A percentile compares a stretch with the other conserved stretches of the same genome.
Conservation (phyloP, 2,329 filamentous ascomycete genomes). For the Hypoxylon sp. region DNA sequence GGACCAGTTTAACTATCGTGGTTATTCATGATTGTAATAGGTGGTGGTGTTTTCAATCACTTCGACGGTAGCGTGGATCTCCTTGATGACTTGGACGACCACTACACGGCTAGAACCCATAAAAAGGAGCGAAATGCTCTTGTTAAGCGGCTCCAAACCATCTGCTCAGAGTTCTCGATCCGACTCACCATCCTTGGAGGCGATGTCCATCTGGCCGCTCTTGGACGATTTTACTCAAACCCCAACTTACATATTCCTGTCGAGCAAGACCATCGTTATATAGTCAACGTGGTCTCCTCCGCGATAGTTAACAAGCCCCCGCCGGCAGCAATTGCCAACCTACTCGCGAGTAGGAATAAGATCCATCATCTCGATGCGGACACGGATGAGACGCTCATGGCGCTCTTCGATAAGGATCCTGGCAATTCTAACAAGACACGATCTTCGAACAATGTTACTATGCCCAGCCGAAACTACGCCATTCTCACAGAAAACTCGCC, state of each 20-base stretch:
- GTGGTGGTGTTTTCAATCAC: constrained; percentile 89
- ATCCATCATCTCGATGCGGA: constrained; percentile 77
- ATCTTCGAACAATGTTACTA: constrained; percentile 85
- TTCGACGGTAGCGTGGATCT: constrained; percentile 96
- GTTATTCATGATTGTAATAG: constrained; percentile 53
- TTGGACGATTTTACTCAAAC: constrained; percentile 96
- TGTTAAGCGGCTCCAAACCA: constrained; percentile 83
- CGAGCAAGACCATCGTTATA: constrained; percentile 91
- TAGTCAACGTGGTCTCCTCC: constrained; percentile 93
- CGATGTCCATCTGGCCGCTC: constrained; percentile 91
- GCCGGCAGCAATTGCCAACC: constrained; percentile 87
- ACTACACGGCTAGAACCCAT: constrained; percentile 93
- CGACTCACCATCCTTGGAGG: constrained; percentile 93
- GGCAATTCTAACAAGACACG: constrained; percentile 82
- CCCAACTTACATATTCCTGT: constrained; percentile 82
- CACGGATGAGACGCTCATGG: constrained; percentile 93
- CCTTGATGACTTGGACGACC: constrained; percentile 92
- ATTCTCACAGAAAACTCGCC: constrained; percentile 90
- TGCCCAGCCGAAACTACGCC: constrained; percentile 94
- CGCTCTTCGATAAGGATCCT: constrained; percentile 92
- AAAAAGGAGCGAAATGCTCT: constrained; percentile 87
- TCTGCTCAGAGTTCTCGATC: constrained; percentile 88
- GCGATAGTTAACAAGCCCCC: constrained; percentile 97
- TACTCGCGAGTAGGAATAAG: constrained; percentile 91
- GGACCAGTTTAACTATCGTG: neutral